Conservation (phyloP, 2,329 filamentous ascomycete genomes). For the Acrodontium crateriforme region DNA sequence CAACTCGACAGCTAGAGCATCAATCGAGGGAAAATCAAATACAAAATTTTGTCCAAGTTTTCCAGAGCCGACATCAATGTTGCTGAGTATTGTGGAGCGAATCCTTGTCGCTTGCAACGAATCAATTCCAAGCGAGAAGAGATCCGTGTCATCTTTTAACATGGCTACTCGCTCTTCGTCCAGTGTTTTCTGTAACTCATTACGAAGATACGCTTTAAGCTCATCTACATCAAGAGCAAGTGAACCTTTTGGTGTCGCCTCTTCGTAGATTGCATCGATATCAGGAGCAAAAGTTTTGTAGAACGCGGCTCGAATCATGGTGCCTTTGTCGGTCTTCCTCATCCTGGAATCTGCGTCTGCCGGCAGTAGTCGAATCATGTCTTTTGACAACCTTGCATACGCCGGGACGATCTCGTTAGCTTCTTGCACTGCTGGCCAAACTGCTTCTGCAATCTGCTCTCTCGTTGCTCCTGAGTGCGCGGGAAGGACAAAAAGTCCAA, state of each 20-base stretch:
- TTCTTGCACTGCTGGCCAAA: constrained; percentile 33
- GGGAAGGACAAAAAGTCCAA: no score
- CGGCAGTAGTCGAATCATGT: no score
- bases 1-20: constrained; percentile 26
- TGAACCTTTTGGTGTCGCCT: no score
- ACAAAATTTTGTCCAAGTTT: constrained; percentile 43
- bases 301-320: constrained; percentile 38
- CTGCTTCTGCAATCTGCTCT: constrained; percentile 26
- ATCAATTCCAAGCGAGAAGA: constrained; percentile 47
- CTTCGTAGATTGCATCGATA: no score
- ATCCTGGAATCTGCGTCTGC: no score
- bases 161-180: no score
- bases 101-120: constrained; percentile 45
- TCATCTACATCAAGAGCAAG: no score
- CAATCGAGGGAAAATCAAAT: constrained; percentile 45
- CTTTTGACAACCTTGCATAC: constrained; percentile 36
- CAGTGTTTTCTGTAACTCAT: no score
- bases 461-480: no score
- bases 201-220: no score
- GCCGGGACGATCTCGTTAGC: constrained; percentile 37
- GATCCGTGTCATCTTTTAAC: no score
- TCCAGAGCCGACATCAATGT: constrained; percentile 22
- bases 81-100: constrained; percentile 23
- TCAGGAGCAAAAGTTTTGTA: constrained; percentile 31
- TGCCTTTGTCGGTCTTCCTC: no score